Conservation (phyloP, 75 land plant species). For the Isoetes taiwanensis region DNA sequence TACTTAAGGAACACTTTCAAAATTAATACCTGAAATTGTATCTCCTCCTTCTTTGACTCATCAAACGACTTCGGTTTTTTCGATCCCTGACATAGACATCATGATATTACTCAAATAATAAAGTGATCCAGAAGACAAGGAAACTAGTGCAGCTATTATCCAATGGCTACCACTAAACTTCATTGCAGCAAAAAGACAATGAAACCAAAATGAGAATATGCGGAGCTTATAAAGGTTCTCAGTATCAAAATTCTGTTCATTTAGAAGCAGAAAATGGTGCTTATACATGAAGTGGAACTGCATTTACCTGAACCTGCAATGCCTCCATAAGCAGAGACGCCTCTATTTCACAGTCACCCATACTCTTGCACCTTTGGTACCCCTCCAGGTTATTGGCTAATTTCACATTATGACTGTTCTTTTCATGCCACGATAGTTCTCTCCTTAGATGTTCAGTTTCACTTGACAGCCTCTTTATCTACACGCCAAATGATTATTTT, state of each 20-base stretch:
- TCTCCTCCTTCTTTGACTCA: no score
- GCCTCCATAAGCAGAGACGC: slow-evolving; percentile 37
- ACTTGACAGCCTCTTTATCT: slow-evolving; percentile 30
- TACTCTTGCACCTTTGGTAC: slow-evolving; percentile 16
- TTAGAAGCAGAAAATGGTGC: no score
- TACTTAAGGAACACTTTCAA: no score
- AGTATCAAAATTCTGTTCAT: no score
- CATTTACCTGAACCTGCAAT: slow-evolving; percentile 49
- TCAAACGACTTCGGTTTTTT: no score
- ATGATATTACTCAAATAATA: background rate
- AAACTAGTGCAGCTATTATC: background rate
- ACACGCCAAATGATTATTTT: slow-evolving; percentile 7
- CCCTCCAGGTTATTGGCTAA: background rate
- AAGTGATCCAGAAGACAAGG: background rate
- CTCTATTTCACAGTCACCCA: slow-evolving; percentile 35
- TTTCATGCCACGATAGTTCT: slow-evolving; percentile 21
- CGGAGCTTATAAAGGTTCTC: background rate
- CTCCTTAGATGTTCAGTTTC: slow-evolving; percentile 38
- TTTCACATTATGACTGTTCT: slow-evolving; percentile 11
- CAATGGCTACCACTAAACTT: background rate
- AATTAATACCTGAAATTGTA: no score
- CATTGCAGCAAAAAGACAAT: background rate
- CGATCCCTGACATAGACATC: no score
- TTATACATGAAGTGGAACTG: background rate
- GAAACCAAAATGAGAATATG: background rate